Conservation (phyloP, 169 alveolate species). For the Neospora caninum region DNA sequence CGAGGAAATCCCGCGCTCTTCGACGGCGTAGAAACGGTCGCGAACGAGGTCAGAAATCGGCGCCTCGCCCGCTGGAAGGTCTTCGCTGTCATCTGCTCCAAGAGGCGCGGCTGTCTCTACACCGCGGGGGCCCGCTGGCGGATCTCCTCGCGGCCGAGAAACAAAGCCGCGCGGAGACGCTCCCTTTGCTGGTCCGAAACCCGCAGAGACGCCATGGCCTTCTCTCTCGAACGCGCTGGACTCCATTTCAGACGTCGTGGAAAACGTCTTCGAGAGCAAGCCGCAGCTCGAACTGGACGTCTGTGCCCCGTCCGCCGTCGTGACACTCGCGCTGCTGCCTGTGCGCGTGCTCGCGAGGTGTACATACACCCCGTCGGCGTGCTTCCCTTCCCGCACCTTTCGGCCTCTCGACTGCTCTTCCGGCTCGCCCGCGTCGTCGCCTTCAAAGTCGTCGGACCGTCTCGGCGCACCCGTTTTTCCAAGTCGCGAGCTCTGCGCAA, state of each 20-base stretch:
- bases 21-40: not conserved
- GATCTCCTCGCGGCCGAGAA: not conserved
- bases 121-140: not conserved
- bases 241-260: not conserved
- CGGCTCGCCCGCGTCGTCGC: too few relatives aligned
- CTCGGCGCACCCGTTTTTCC: too few relatives aligned
- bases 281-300: not conserved
- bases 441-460: too few relatives aligned
- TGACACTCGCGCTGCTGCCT: not conserved
- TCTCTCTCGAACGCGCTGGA: not conserved
- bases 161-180: not conserved
- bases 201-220: not conserved
- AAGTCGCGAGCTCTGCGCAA: too few relatives aligned
- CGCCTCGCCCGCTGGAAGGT: not conserved
- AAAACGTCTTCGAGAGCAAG: not conserved
- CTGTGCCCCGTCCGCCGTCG: not conserved
- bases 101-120: not conserved
- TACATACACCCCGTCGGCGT: too few relatives aligned
- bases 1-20: not conserved
- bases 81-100: not conserved
- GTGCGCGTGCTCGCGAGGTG: not conserved
- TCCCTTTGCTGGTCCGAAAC: not conserved
- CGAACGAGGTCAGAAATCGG: constrained; percentile 22
- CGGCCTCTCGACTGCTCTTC: too few relatives aligned
- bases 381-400: too few relatives aligned